Percentiles rank a stretch among this genome's conserved stretches.
phyloP scores from a whole-genome alignment of 75 land plant genomes.

The Pinus albicaulis region DNA sequence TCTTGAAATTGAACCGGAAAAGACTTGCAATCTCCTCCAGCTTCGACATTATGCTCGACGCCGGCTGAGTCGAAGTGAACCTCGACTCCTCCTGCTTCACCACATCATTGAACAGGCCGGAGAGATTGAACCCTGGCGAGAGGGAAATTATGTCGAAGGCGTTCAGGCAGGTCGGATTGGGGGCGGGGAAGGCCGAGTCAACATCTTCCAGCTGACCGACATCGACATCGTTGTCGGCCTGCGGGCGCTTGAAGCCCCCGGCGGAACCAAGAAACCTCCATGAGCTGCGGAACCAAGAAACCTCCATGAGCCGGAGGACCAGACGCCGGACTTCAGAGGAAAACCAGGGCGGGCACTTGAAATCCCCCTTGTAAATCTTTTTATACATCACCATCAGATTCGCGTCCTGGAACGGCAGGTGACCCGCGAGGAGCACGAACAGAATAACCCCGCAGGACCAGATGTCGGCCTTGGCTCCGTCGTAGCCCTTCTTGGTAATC shows the following conservation, averaged over 20 bases:
- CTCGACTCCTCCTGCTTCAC: slow-evolving; percentile 6
- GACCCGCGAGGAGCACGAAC: slow-evolving; percentile 26
- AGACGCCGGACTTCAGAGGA: slow-evolving; percentile 41
- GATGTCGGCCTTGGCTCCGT: slow-evolving; percentile 21
- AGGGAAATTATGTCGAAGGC: slow-evolving; percentile 43
- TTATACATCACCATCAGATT: slow-evolving; percentile 54
- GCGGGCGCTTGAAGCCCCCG: slow-evolving; percentile 25
- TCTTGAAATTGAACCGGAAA: slow-evolving; percentile 33
- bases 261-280: slow-evolving; percentile 62
- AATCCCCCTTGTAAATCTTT: slow-evolving; percentile 58
- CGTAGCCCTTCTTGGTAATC: slow-evolving; percentile 19
- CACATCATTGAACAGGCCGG: slow-evolving; percentile 22
- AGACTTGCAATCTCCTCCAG: slow-evolving; percentile 18
- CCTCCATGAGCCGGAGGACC: too few species aligned
- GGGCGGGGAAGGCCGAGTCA: too few species aligned
- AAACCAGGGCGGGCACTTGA: slow-evolving; percentile 53
- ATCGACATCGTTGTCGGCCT: slow-evolving; percentile 1
- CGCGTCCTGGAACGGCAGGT: slow-evolving; percentile 33
- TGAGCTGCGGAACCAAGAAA: too few species aligned
- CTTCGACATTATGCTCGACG: slow-evolving; percentile 15
- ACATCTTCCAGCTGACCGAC: background rate
- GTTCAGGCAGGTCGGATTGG: slow-evolving; percentile 3
- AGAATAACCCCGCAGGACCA: slow-evolving; percentile 28
- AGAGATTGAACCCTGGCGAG: slow-evolving; percentile 33
- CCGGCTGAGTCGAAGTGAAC: slow-evolving; percentile 6